Evolutionary conservation across 352 stramenopile genomes (phyloP).

Genomic region (Phytophthora syringae): DNA sequence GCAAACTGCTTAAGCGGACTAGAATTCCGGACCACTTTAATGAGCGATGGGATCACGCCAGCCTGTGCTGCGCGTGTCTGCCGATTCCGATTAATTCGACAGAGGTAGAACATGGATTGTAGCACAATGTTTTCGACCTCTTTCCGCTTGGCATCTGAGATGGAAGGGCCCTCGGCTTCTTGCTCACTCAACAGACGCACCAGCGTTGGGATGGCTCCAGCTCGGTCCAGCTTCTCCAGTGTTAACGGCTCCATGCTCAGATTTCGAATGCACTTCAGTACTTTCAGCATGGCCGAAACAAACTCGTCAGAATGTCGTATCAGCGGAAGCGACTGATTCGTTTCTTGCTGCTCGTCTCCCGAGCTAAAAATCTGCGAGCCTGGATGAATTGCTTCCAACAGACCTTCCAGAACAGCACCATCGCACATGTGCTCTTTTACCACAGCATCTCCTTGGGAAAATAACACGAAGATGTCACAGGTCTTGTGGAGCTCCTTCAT

Average conservation of each 20-base stretch:
- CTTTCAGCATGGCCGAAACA: constrained; percentile 70
- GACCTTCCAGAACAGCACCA: constrained; percentile 69
- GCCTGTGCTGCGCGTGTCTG: constrained; percentile 90
- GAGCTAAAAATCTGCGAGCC: constrained; percentile 20
- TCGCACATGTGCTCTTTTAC: constrained; percentile 95
- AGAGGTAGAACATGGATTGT: constrained; percentile 94
- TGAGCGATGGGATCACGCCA: constrained; percentile 91
- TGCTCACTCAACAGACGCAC: constrained; percentile 79
- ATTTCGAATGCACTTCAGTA: constrained; percentile 89
- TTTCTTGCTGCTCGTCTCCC: constrained; percentile 8
- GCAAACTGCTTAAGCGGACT: constrained; percentile 93
- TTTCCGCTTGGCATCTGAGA: constrained; percentile 58
- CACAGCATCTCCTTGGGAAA: constrained; percentile 91
- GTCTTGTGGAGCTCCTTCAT: constrained; percentile 80
- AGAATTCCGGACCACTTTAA: constrained; percentile 81
- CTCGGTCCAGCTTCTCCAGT: constrained; percentile 88
- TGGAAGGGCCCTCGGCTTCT: constrained; percentile 29
- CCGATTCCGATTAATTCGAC: constrained; percentile 91
- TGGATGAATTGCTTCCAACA: constrained; percentile 63
- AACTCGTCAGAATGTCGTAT: constrained; percentile 56
- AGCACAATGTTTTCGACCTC: constrained; percentile 93
- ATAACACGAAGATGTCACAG: constrained; percentile 90
- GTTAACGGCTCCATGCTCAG: constrained; percentile 92
- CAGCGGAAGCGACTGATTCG: constrained; percentile 15
- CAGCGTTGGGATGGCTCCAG: constrained; percentile 87